Base-by-base conservation (phyloP, 2,329 filamentous ascomycete genomes). In the Lasiodiplodia citricola region DNA sequence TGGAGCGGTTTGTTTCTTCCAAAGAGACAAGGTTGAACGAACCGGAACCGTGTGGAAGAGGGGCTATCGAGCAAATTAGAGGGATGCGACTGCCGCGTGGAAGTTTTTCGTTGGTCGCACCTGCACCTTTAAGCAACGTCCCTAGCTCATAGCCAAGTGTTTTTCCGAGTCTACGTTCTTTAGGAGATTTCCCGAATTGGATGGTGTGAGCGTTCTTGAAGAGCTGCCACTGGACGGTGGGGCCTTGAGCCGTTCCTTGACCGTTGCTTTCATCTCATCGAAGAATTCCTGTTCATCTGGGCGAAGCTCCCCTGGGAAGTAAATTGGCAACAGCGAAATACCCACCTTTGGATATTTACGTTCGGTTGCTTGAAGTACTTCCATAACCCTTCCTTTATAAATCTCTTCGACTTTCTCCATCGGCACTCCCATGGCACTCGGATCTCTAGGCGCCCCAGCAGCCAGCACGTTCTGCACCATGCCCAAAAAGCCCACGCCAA, bases 391-490 rank as follows among this genome's bases (percentile, higher is more conserved):
- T 5, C 52, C 25, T 11, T 56, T 6, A 16, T 16, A 37, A 35
- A 56, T 31, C 25, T 56, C 28, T 10, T 56, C 44, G 28, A 37
- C 8, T 2, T 14, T 18, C 28, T 31, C 25, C 52, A 56, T 28
- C 7, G 52, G 52, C 3, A 56, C 18, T 4, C 52, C 52, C 23
- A 31, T 28, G 2, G 28, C 52, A 18, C 14, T n/a, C 14, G 52
- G 28, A 31, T 56, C 28, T 14, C 52, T 28, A 8, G 52, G 18
- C 28, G n/a, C 23, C 11, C 52, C 56, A 16, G 68, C 68, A 11
- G 71, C 68, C 50, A 68, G 38, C 4, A 68, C 55, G 25, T 69
- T 72, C 57, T 72, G 70, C 16, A 72, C 16, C 38, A 71, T 71
- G 18, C 71, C 71, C 13, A 72, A 23, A 31, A 23, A 41, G 7